Evolutionary conservation across 208 protist species (phyloP).

Genomic region (Angomonas desouzai): DNA sequence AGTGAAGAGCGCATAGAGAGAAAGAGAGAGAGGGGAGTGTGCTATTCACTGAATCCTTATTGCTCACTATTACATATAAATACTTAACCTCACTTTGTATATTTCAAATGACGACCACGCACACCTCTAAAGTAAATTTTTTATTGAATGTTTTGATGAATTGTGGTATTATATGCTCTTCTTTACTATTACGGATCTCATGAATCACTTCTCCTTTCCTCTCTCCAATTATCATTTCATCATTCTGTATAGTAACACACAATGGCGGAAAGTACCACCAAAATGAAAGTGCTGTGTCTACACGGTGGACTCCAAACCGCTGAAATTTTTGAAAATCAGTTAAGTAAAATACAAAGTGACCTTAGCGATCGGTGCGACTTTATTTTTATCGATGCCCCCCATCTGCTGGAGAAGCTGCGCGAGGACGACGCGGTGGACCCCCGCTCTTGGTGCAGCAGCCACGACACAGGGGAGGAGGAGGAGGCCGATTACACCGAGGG

Average conservation of each 20-base stretch:
- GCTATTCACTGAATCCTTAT: too few relatives aligned
- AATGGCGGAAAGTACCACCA: slow-evolving; percentile 12
- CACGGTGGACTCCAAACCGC: slow-evolving; percentile 77
- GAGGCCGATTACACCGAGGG: slow-evolving; percentile 34
- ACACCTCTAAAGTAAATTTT: too few relatives aligned
- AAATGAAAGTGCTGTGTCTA: slow-evolving; percentile 61
- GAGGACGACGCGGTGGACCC: slow-evolving; percentile 47
- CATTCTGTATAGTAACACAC: not conserved
- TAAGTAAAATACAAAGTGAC: slow-evolving; percentile 43
- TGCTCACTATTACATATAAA: too few relatives aligned
- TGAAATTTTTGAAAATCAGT: slow-evolving; percentile 81
- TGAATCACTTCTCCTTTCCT: not conserved
- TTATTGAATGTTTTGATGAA: too few relatives aligned
- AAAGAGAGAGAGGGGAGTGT: too few relatives aligned
- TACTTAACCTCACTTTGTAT: too few relatives aligned
- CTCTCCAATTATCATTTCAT: slow-evolving; percentile 4
- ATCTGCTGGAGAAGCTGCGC: slow-evolving; percentile 31
- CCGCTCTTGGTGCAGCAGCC: slow-evolving; percentile 48
- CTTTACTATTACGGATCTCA: too few relatives aligned
- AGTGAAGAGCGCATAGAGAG: too few relatives aligned
- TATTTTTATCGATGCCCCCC: slow-evolving; percentile 63
- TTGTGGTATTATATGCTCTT: too few relatives aligned
- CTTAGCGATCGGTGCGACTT: slow-evolving; percentile 41
- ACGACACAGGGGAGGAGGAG: slow-evolving; percentile 8
- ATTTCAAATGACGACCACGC: too few relatives aligned